Evolutionary conservation across 2,329 filamentous ascomycete species (phyloP).

Genomic region (Venturia carpophila): DNA sequence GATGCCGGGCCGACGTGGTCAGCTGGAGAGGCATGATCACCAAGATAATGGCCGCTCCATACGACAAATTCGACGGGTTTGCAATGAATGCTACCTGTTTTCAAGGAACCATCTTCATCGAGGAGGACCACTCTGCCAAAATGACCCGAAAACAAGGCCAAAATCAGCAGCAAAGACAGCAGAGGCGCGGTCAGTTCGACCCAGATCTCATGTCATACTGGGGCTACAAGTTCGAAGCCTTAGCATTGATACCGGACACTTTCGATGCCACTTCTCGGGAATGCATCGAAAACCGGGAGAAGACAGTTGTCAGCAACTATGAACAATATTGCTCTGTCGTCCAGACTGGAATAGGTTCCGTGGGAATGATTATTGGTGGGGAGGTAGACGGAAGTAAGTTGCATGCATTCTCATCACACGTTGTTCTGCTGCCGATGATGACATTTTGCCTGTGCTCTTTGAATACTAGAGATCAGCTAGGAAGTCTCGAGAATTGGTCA

Average conservation of each 20-base stretch:
- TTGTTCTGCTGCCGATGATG: neutral
- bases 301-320: constrained; percentile 72
- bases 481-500: neutral
- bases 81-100: constrained; percentile 93
- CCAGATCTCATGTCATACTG: constrained; percentile 83
- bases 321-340: constrained; percentile 95
- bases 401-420: neutral
- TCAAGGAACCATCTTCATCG: constrained; percentile 81
- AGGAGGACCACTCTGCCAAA: constrained; percentile 77
- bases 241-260: constrained; percentile 65
- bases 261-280: constrained; percentile 68
- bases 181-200: constrained; percentile 42
- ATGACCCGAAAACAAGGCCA: constrained; percentile 54
- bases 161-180: constrained; percentile 34
- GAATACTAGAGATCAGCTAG: neutral
- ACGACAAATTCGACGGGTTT: constrained; percentile 77
- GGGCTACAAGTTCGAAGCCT: constrained; percentile 95
- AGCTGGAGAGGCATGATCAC: constrained; percentile 99
- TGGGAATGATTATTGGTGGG: constrained; percentile 68
- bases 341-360: constrained; percentile 72
- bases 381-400: constrained; percentile 77
- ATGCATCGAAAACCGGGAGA: constrained; percentile 68
- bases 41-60: constrained; percentile 85
- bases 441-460: neutral
- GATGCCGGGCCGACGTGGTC: constrained; percentile 68